These are phyloP conservation scores for Penicillium canescens DNA, from an alignment of 495 filamentous ascomycete genomes.

Conservation along the genomic window DNA sequence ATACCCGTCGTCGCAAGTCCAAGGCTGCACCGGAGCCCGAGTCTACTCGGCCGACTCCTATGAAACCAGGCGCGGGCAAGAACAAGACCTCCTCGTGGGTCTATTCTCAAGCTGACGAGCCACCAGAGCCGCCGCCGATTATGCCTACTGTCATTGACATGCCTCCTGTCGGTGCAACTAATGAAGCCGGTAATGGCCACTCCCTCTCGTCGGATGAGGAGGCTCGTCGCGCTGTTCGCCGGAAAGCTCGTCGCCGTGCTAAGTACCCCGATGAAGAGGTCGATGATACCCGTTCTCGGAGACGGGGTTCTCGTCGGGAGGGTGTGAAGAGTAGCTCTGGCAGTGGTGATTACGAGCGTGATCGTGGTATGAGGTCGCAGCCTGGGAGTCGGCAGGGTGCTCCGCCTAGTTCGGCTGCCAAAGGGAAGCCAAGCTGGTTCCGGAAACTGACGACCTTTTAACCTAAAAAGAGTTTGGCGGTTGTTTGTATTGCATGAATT, in stretches of 20 bases:
- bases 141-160: constrained; percentile 56
- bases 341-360: constrained; percentile 45
- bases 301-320: constrained; percentile 32
- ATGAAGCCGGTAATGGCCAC: constrained; percentile 22
- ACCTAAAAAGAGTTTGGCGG: not conserved
- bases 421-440: constrained; percentile 47
- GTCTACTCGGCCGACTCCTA: constrained; percentile 31
- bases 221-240: constrained; percentile 36
- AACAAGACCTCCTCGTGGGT: constrained; percentile 65
- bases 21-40: constrained; percentile 21
- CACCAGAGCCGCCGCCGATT: constrained; percentile 58
- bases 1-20: constrained; percentile 33
- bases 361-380: constrained; percentile 37
- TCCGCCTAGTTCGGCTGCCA: constrained; percentile 31
- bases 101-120: constrained; percentile 53
- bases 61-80: constrained; percentile 26
- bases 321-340: constrained; percentile 41
- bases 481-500: not conserved
- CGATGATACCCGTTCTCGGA: constrained; percentile 36
- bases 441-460: constrained; percentile 44
- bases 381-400: constrained; percentile 31
- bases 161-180: constrained; percentile 37
- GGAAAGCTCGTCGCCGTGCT: constrained; percentile 37
- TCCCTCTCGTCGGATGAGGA: constrained; percentile 46
- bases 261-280: constrained; percentile 42